A percentile compares a stretch with the other conserved stretches of the same genome.
Evolutionary conservation across 2,329 filamentous ascomycete genomes (phyloP).

Genomic region (Catunica adiposa): DNA sequence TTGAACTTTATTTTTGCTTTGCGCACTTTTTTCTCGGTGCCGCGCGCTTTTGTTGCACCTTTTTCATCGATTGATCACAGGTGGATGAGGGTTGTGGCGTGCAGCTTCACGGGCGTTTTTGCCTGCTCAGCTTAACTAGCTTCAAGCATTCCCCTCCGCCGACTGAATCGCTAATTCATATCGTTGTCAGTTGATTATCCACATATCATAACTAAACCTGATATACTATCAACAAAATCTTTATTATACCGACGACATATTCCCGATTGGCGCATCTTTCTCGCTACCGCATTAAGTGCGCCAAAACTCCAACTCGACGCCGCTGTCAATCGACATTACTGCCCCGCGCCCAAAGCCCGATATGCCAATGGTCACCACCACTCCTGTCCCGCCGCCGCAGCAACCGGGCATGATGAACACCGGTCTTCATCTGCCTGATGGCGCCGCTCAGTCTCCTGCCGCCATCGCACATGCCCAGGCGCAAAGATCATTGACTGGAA

Average conservation of each 20-base stretch:
- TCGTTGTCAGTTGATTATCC: no score
- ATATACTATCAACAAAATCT: no score
- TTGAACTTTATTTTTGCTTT: not conserved
- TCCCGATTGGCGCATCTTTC: no score
- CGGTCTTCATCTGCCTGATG: constrained; percentile 16
- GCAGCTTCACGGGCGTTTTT: constrained; percentile 32
- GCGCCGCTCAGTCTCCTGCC: constrained; percentile 13
- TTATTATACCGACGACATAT: no score
- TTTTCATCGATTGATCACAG: constrained; percentile 24
- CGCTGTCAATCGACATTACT: no score
- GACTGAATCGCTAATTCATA: not conserved
- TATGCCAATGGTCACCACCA: constrained; percentile 12
- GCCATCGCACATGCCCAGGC: constrained; percentile 15
- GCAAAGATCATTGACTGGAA: constrained; percentile 8
- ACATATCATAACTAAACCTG: no score
- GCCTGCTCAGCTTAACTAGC: constrained; percentile 24
- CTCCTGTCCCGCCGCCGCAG: constrained; percentile 9
- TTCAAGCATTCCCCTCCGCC: not conserved
- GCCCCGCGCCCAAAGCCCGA: not conserved
- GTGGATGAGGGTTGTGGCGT: constrained; percentile 21
- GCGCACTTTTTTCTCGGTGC: not conserved
- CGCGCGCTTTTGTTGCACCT: constrained; percentile 19
- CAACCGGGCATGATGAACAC: constrained; percentile 12
- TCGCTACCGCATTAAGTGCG: no score
- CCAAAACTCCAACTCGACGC: not conserved